A percentile compares a stretch with the other conserved stretches of the same genome.
Evolutionary conservation across 208 protist genomes (phyloP).

Genomic region (Leishmania guyanensis): DNA sequence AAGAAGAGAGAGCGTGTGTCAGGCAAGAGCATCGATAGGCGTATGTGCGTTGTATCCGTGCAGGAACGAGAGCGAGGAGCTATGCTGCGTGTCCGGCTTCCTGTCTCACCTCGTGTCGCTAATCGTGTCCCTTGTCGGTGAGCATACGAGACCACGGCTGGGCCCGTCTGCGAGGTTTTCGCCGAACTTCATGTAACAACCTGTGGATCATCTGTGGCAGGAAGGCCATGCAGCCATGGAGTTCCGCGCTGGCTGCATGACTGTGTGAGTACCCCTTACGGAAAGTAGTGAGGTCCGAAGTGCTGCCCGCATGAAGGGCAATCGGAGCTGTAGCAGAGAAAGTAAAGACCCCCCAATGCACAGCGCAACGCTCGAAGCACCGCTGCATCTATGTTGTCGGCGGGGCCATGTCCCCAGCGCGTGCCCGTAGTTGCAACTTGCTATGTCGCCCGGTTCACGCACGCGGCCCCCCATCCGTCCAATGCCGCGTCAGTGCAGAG

Average conservation of each 20-base stretch:
- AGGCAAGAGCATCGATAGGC: not conserved
- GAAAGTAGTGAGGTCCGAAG: not conserved
- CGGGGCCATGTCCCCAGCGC: not conserved
- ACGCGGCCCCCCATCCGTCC: not conserved
- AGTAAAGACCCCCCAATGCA: not conserved
- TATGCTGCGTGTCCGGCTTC: not conserved
- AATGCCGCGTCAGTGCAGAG: not conserved
- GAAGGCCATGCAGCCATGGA: not conserved
- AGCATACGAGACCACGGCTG: no score
- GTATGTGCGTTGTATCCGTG: not conserved
- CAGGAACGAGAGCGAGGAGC: not conserved
- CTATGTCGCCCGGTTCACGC: not conserved
- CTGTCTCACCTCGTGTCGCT: not conserved
- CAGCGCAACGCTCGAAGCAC: not conserved
- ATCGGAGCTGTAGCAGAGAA: not conserved
- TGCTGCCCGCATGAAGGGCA: not conserved
- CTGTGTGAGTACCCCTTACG: not conserved
- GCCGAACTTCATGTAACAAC: not conserved
- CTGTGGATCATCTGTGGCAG: not conserved
- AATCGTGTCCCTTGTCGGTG: no score
- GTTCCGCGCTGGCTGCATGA: not conserved
- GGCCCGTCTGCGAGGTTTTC: not conserved
- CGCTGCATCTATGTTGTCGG: not conserved
- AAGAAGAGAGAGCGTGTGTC: not conserved
- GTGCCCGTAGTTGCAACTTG: not conserved